These are phyloP conservation scores for Cucurbitaria berberidis DNA, from an alignment of 2,329 filamentous ascomycete genomes.

Conservation along the genomic window DNA sequence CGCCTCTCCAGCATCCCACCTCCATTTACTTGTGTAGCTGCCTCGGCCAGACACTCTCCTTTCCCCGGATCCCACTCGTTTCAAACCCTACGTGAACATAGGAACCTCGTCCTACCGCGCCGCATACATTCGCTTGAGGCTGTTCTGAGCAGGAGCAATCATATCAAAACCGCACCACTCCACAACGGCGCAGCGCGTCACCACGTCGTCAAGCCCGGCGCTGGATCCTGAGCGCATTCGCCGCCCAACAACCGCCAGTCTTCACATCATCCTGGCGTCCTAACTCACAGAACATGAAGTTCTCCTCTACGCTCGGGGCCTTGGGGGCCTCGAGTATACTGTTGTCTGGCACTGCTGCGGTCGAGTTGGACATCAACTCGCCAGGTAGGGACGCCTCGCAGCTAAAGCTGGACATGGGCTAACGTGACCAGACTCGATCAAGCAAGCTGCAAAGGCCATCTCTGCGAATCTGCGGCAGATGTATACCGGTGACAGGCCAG, in stretches of 20 bases:
- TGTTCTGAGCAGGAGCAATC: background rate
- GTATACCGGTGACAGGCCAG: conserved; percentile 68
- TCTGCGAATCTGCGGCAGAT: conserved; percentile 68
- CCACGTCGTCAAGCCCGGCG: conserved; percentile 28
- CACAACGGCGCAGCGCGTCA: conserved; percentile 10
- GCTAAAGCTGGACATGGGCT: conserved; percentile 10
- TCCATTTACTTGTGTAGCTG: conserved; percentile 7
- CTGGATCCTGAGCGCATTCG: conserved; percentile 29
- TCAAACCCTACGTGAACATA: conserved; percentile 30
- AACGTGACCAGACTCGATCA: conserved; percentile 63
- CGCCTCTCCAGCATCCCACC: conserved; percentile 10
- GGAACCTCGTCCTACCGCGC: conserved; percentile 10
- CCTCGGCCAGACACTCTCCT: conserved; percentile 12
- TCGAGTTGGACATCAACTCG: conserved; percentile 38
- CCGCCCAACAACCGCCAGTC: conserved; percentile 5
- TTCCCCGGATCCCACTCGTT: conserved; percentile 37
- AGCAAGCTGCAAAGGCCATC: conserved; percentile 64
- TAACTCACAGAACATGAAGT: conserved; percentile 41
- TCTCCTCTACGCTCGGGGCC: conserved; percentile 38
- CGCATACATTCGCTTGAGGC: conserved; percentile 2
- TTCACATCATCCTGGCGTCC: conserved; percentile 11
- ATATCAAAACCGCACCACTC: conserved; percentile 1
- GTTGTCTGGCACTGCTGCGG: conserved; percentile 39
- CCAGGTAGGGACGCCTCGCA: conserved; percentile 29
- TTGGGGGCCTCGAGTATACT: conserved; percentile 41